phyloP scores from a whole-genome alignment of 2,329 filamentous ascomycete genomes.

The Dactylonectria macrodidyma region DNA sequence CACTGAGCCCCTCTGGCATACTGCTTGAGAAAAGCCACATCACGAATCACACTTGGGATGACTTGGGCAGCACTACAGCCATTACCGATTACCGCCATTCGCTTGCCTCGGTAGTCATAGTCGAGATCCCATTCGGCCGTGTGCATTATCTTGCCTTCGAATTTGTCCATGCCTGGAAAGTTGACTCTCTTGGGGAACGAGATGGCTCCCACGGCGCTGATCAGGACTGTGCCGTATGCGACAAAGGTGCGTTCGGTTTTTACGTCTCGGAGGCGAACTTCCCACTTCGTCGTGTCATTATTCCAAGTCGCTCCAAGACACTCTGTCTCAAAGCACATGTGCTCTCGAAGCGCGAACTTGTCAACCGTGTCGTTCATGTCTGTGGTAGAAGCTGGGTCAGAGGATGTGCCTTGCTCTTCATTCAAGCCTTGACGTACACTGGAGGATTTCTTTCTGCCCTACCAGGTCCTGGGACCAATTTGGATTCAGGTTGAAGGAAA shows the following conservation, averaged over 20 bases:
- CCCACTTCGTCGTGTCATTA: not conserved
- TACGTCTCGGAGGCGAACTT: slow-evolving; percentile 9
- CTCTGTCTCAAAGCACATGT: slow-evolving; percentile 24
- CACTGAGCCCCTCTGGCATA: slow-evolving; percentile 26
- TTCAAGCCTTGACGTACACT: slow-evolving; percentile 38
- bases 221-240: slow-evolving; percentile 13
- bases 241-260: slow-evolving; percentile 4
- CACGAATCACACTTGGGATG: slow-evolving; percentile 8
- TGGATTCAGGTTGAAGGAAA: slow-evolving; percentile 58
- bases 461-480: slow-evolving; percentile 55
- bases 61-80: slow-evolving; percentile 27
- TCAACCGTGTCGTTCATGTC: slow-evolving; percentile 28
- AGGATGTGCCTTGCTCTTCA: too few species aligned
- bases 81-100: slow-evolving; percentile 26
- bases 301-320: slow-evolving; percentile 25
- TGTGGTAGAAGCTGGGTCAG: not conserved
- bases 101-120: slow-evolving; percentile 18
- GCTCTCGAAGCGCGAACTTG: slow-evolving; percentile 25
- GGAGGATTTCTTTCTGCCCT: slow-evolving; percentile 54
- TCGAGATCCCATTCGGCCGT: slow-evolving; percentile 21
- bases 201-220: slow-evolving; percentile 23
- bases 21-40: slow-evolving; percentile 18
- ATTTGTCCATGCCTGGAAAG: slow-evolving; percentile 21
- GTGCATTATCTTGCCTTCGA: slow-evolving; percentile 22
- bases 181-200: slow-evolving; percentile 19